Evolutionary conservation across 495 filamentous ascomycete species (phyloP).

Genomic region (Immersiella caudata): DNA sequence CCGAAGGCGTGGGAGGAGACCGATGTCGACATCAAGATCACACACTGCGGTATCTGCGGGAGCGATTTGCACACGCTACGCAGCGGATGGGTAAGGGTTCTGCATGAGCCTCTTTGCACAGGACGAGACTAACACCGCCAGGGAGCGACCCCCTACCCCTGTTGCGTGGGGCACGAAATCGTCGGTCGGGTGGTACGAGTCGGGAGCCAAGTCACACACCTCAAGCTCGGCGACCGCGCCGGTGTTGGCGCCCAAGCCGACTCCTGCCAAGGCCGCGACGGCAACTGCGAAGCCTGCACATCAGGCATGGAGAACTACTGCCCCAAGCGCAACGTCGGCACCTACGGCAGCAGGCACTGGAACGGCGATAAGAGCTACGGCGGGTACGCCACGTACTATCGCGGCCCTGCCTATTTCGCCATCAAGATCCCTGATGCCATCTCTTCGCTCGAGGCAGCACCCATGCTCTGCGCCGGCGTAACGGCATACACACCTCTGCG

Average conservation of each 20-base stretch:
- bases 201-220: slow-evolving; percentile 58
- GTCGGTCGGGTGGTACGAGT: slow-evolving; percentile 74
- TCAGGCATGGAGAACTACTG: slow-evolving; percentile 70
- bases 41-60: slow-evolving; percentile 86
- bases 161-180: slow-evolving; percentile 83
- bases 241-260: slow-evolving; percentile 81
- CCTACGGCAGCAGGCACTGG: slow-evolving; percentile 70
- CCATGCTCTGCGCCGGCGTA: slow-evolving; percentile 83
- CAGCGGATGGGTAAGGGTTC: slow-evolving; percentile 63
- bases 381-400: slow-evolving; percentile 73
- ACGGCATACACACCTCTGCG: slow-evolving; percentile 76
- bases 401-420: slow-evolving; percentile 74
- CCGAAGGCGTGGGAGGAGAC: slow-evolving; percentile 79
- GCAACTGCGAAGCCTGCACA: slow-evolving; percentile 69
- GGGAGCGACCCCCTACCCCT: slow-evolving; percentile 69
- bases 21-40: slow-evolving; percentile 76
- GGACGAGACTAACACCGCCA: slow-evolving; percentile 20
- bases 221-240: slow-evolving; percentile 80
- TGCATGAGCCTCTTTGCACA: background rate
- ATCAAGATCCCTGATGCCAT: slow-evolving; percentile 72
- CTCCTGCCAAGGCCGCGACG: slow-evolving; percentile 59
- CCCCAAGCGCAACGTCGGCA: slow-evolving; percentile 54
- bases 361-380: slow-evolving; percentile 65
- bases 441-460: slow-evolving; percentile 62
- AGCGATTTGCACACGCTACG: slow-evolving; percentile 75